Evolutionary conservation across 257 asterid species (phyloP).

Genomic region (Nicotiana noctiflora): DNA sequence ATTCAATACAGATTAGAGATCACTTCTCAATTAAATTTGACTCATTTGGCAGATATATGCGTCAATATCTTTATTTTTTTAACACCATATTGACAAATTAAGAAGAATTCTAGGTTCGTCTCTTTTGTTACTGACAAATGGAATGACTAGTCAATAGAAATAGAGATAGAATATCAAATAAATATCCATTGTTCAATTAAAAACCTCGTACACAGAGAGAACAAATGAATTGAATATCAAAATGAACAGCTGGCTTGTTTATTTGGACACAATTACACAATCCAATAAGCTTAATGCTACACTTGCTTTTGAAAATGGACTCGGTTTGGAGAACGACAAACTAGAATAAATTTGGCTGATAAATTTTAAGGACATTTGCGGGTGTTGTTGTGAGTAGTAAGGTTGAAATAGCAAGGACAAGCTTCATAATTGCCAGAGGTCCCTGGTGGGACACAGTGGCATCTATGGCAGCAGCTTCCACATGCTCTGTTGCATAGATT

Average conservation of each 20-base stretch:
- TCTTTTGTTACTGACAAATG: neutral
- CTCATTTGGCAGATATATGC: no score
- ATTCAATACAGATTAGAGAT: no score
- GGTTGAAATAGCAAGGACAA: conserved; percentile 27
- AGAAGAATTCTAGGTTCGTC: no score
- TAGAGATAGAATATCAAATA: neutral
- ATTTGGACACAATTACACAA: neutral
- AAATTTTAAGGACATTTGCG: conserved; percentile 22
- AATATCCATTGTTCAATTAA: neutral
- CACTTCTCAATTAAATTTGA: no score
- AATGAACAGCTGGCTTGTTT: neutral
- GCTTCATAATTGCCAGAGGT: conserved; percentile 24
- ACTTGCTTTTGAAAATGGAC: neutral
- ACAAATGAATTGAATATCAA: neutral
- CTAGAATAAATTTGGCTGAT: neutral
- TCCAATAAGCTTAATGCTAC: neutral
- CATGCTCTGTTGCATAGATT: conserved; percentile 34
- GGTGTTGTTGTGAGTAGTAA: conserved; percentile 13
- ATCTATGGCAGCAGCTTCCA: conserved; percentile 25
- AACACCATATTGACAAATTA: no score
- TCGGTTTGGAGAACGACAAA: neutral
- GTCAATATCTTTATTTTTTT: no score
- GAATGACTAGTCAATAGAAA: neutral
- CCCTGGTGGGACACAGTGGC: conserved; percentile 32
- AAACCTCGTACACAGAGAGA: neutral